Conservation (phyloP, 352 stramenopile species). For the Hyaloperonospora arabidopsidis region DNA sequence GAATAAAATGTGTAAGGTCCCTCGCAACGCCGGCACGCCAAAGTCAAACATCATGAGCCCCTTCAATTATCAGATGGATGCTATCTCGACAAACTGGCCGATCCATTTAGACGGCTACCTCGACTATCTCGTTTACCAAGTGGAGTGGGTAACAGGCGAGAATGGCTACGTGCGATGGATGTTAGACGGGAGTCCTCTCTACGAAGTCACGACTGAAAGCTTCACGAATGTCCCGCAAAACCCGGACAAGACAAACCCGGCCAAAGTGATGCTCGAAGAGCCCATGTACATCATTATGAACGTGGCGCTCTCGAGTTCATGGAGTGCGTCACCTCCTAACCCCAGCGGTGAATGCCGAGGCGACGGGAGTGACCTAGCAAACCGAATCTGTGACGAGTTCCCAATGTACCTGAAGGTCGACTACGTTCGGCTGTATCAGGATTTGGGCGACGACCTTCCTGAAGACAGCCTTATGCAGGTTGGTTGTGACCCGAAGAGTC, state of each 20-base stretch:
- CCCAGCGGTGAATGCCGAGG: conserved; percentile 41
- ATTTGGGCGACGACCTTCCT: conserved; percentile 28
- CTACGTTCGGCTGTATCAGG: conserved; percentile 60
- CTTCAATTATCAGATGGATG: conserved; percentile 64
- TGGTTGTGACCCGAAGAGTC: conserved; percentile 40
- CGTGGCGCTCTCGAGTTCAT: conserved; percentile 88
- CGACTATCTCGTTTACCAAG: conserved; percentile 50
- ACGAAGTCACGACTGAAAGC: conserved; percentile 42
- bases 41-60: conserved; percentile 42
- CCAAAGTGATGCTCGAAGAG: conserved; percentile 76
- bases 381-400: conserved; percentile 55
- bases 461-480: conserved; percentile 45
- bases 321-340: conserved; percentile 63
- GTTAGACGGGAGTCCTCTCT: conserved; percentile 41
- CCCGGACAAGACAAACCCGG: conserved; percentile 34
- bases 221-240: conserved; percentile 49
- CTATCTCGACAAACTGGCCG: conserved; percentile 37
- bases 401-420: conserved; percentile 70
- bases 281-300: conserved; percentile 91
- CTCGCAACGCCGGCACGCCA: conserved; percentile 25
- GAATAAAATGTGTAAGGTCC: conserved; percentile 24
- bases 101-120: conserved; percentile 48
- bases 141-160: conserved; percentile 65
- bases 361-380: conserved; percentile 34
- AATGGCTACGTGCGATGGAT: conserved; percentile 66